Evolutionary conservation across 352 stramenopile species (phyloP), one percentile per base, ranked within the genome.

Genomic region (Paralagenidium karlingii): DNA sequence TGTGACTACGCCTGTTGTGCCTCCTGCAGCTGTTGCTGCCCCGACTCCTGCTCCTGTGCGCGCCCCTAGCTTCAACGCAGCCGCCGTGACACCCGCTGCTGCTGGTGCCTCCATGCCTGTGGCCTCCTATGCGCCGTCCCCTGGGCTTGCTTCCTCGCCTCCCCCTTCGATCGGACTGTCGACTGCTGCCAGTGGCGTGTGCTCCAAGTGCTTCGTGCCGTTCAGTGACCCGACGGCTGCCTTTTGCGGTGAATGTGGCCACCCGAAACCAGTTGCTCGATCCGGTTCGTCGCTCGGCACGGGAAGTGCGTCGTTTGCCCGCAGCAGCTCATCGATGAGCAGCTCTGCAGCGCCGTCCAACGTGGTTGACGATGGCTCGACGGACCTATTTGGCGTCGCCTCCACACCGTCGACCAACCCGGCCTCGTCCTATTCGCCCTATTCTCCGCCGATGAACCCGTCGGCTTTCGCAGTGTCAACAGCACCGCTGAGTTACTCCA

Each of bases 191-290:
- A 32, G 19, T 18, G 38, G 24, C 8, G 57, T 47, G 16, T 89
- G 76, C 28, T 24, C 58, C 24, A 51, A 80, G 32, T 89, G 76
- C 38, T 34, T 43, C 8, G 51, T 50, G 27, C 62, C 65, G 1
- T 86, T 82, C 34, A 55, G 45, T 0, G 66, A 81, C 33, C 62
- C 53, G 5, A 63, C 62, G 6, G 76, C 69, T 6, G 31, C 52
- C 5, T 90, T 90, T 40, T 90, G 76, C 27, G 76, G 70, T 3
- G 70, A 90, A 38, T 90, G 76, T 19, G 76, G 76, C 8, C 53
- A 78, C 20, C 61, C 74, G 13, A 63, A 66, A 2, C 56, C 61
- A 9, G 28, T 49, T 4, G 34, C 39, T 37, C n/a, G n/a, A n/a
- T n/a, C n/a, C n/a, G n/a, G n/a, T n/a, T n/a, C n/a, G n/a, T n/a